These are phyloP conservation scores for Trifolium fragiferum DNA, from an alignment of 306 rosid genomes.

Conservation along the genomic window DNA sequence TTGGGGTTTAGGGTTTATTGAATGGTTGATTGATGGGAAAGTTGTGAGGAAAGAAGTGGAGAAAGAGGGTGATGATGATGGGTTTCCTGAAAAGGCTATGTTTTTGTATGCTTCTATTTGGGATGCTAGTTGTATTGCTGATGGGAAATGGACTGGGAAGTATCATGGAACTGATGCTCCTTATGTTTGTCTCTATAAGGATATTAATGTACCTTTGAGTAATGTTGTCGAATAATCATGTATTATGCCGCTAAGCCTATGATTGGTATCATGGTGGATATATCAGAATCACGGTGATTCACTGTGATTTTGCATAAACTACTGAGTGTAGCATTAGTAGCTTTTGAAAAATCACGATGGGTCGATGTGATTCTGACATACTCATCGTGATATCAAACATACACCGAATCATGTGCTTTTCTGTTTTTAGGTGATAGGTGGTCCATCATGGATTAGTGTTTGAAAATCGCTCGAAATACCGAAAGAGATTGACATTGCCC, in stretches of 20 bases:
- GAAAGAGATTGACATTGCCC: not conserved
- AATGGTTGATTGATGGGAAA: conserved; percentile 68
- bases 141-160: conserved; percentile 63
- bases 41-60: conserved; percentile 54
- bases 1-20: conserved; percentile 50
- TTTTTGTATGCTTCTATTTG: conserved; percentile 69
- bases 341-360: too few relatives aligned
- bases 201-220: conserved; percentile 55
- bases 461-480: not conserved
- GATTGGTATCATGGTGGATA: too few relatives aligned
- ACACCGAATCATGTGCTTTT: not conserved
- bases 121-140: conserved; percentile 63
- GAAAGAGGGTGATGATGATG: conserved; percentile 49
- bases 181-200: conserved; percentile 67
- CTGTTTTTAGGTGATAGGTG: not conserved
- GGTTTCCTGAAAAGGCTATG: conserved; percentile 57
- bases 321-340: too few relatives aligned
- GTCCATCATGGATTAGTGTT: not conserved
- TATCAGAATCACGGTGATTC: too few relatives aligned
- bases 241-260: too few relatives aligned
- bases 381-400: too few relatives aligned
- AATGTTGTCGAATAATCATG: conserved; percentile 29
- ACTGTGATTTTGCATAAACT: too few relatives aligned
- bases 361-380: too few relatives aligned
- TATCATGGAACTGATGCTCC: conserved; percentile 60